Evolutionary conservation across 768 basidiomycete species (phyloP), one percentile per base, ranked within the genome.

Genomic region (Rhizopogon rudus): DNA sequence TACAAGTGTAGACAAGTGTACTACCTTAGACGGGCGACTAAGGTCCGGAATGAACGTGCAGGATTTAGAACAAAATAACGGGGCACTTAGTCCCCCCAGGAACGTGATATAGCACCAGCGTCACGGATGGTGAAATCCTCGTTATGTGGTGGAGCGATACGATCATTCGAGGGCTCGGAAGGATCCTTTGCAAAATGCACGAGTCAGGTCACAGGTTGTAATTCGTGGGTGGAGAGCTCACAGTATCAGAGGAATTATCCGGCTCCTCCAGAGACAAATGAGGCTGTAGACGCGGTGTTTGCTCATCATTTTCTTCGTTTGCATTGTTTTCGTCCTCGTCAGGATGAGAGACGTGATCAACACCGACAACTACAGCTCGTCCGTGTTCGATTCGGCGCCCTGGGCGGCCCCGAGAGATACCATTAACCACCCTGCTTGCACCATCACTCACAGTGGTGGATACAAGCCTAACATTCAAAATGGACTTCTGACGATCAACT

Each of bases 101-200:
- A 70, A 49, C 68, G 65, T 61, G 68, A 69, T 42, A 70, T 69
- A 20, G 70, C 65, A 39, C 68, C 68, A 53, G 70, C 66, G 53
- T 70, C 68, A 54, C 50, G 57, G 45, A 70, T 63, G 5, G 28
- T 60, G 57, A 70, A 71, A 55, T 60, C 53, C 51, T 70, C 70
- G 58, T 63, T 53, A 50, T 43, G 31, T 33, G 52, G 58, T 54
- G 55, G 60, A 44, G 59, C 35, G 48, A 35, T 42, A 20, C 13
- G 40, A 52, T 57, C 58, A 50, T n/a, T 37, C 54, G 58, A 61
- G 48, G 48, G 37, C 41, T 52, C 31, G 31, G 43, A 53, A n/a
- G 53, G 40, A 39, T 22, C 54, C 65, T 67, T 44, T 25, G 31
- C 20, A n/a, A 31, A 6, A 28, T 4, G 44, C 12, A 33, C 35